Evolutionary conservation across 225 moss, liverwort and hornwort genomes (phyloP).

Genomic region (Pseudisothecium myosuroides): DNA sequence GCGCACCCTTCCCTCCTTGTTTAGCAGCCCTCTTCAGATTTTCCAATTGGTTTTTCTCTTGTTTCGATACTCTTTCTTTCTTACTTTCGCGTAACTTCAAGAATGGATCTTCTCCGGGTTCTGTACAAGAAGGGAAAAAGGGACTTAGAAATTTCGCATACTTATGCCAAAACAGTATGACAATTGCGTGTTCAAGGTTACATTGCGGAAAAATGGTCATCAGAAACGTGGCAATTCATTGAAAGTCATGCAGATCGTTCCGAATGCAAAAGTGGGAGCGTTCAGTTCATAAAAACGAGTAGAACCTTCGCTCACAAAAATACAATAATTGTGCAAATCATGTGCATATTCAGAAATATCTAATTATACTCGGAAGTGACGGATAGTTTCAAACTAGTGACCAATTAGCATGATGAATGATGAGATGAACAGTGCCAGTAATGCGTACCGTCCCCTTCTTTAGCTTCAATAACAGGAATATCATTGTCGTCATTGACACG

Average conservation of each 20-base stretch:
- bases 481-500: constrained; percentile 85
- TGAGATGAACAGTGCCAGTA: not conserved
- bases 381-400: not conserved
- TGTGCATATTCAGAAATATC: not conserved
- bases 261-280: not conserved
- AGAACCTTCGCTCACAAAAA: not conserved
- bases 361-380: not conserved
- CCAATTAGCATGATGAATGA: not conserved
- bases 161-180: not conserved
- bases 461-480: constrained; percentile 71
- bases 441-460: constrained; percentile 54
- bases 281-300: not conserved
- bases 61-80: constrained; percentile 70
- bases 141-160: not conserved
- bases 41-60: constrained; percentile 79
- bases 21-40: constrained; percentile 95
- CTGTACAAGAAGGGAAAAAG: constrained; percentile 11
- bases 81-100: constrained; percentile 45
- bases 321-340: not conserved
- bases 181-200: not conserved
- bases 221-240: not conserved
- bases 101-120: constrained; percentile 80
- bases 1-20: constrained; percentile 86
- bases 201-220: not conserved
- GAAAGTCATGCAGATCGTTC: not conserved